Percentiles rank a stretch among this genome's conserved stretches.
phyloP scores from a whole-genome alignment of 108 stramenopile species.

The Discostella pseudostelligera region DNA sequence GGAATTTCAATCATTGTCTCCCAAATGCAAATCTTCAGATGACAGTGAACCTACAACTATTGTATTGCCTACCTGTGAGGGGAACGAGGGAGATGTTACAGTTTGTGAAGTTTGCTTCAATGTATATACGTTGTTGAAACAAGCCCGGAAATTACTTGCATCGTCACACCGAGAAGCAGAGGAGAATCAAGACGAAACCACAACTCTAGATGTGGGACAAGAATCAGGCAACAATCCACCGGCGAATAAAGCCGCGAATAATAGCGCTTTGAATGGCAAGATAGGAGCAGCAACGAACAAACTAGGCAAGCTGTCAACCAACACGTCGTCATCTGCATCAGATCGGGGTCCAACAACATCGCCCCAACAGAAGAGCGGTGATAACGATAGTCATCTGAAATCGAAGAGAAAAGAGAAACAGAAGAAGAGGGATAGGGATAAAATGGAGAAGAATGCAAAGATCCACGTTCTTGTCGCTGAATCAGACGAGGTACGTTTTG shows the following conservation, averaged over 20 bases:
- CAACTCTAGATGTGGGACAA: slow-evolving; percentile 1
- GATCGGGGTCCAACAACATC: not conserved
- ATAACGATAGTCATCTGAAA: slow-evolving; percentile 10
- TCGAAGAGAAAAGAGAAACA: slow-evolving; percentile 13
- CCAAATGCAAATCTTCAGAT: slow-evolving; percentile 4
- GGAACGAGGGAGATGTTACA: slow-evolving; percentile 25
- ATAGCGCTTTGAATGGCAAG: not conserved
- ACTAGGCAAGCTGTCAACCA: slow-evolving; percentile 17
- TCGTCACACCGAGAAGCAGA: slow-evolving; percentile 7
- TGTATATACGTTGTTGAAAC: slow-evolving; percentile 43
- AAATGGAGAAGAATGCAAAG: slow-evolving; percentile 43
- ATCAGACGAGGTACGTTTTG: slow-evolving; percentile 37
- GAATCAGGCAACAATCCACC: slow-evolving; percentile 36
- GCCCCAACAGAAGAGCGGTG: slow-evolving; percentile 12
- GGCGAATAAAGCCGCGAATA: slow-evolving; percentile 7
- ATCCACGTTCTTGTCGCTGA: slow-evolving; percentile 33
- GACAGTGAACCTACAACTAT: slow-evolving; percentile 8
- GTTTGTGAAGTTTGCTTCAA: slow-evolving; percentile 47
- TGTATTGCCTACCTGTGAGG: slow-evolving; percentile 8
- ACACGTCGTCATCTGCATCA: no score
- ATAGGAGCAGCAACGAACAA: slow-evolving; percentile 9
- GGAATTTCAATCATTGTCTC: slow-evolving; percentile 27
- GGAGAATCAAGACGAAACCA: slow-evolving; percentile 14
- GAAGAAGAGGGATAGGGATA: slow-evolving; percentile 31
- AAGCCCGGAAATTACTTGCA: slow-evolving; percentile 35